Evolutionary conservation across 1,139 yeast species (phyloP).

Genomic region (Sugiyamaella sp.): DNA sequence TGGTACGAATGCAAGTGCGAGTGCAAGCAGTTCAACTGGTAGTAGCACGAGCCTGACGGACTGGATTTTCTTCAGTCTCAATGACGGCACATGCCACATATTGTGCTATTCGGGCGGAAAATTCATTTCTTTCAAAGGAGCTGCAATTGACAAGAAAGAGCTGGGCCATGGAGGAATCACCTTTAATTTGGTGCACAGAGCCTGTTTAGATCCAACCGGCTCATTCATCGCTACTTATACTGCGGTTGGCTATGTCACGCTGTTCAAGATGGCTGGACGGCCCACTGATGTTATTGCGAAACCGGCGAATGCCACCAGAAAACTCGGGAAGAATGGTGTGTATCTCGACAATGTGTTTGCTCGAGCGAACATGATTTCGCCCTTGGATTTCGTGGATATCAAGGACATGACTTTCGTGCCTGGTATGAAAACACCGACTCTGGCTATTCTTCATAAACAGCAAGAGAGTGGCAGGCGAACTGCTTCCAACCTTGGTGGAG

Average conservation of each 20-base stretch:
- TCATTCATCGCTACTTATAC: conserved; percentile 19
- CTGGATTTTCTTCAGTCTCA: conserved; percentile 24
- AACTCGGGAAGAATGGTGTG: neutral
- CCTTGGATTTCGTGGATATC: conserved; percentile 23
- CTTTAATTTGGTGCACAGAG: conserved; percentile 14
- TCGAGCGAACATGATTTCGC: conserved; percentile 8
- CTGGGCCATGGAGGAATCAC: neutral
- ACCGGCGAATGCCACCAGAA: neutral
- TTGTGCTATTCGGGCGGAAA: conserved; percentile 21
- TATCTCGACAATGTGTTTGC: conserved; percentile 13
- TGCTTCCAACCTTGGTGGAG: neutral
- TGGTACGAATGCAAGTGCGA: neutral
- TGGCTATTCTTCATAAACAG: conserved; percentile 22
- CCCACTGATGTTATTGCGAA: neutral
- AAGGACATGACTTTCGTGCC: conserved; percentile 24
- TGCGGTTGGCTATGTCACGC: conserved; percentile 13
- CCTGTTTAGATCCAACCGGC: conserved; percentile 22
- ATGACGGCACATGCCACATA: conserved; percentile 20
- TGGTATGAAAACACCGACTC: conserved; percentile 19
- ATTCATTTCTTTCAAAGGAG: conserved; percentile 18
- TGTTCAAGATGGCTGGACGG: conserved; percentile 15
- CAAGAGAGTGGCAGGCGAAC: conserved; percentile 7
- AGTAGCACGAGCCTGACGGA: conserved; percentile 8
- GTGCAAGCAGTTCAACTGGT: neutral
- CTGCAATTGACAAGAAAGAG: neutral